Base-by-base conservation (phyloP, 1,284 basidiomycete genomes). In the Cutaneotrichosporon spelunceum region DNA sequence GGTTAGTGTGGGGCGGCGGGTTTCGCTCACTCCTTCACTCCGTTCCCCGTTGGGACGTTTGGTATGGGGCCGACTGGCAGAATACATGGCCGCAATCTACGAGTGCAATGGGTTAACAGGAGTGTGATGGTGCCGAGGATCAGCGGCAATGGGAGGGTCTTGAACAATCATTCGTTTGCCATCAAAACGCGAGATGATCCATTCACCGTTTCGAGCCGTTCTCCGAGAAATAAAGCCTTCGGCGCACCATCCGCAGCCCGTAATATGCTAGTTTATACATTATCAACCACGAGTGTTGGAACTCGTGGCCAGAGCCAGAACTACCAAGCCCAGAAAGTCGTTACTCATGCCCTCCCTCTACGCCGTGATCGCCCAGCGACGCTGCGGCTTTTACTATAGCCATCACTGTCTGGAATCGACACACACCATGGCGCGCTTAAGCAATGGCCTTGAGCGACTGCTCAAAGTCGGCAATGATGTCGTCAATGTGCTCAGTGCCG, bases 381-480 rank as follows among this genome's bases (percentile, higher is more conserved):
- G 48, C 27, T 50, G 19, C 48, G 48, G 48, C 48, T 29, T 50
- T 50, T 50, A 50, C 48, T 50, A 27, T 24, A 13, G 27, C 27
- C 27, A 27, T 26, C 24, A 30, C 26, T 49, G 48, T 29, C 48
- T 16, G 27, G 19, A 26, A 27, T 48, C n/a, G n/a, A n/a, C n/a
- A 26, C 26, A 49, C 26, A n/a, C 19, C 24, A 49, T 26, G 19
- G 19, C 16, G 48, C 26, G 48, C 33, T 53, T 39, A 53, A 14
- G 57, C 57, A 29, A 57, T 53, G 5, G 61, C 56, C 52, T 69
- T 69, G 65, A 86, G 79, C 4, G 86, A 87, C 62, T 84, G 83
- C 65, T 87, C 85, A 73, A 93, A 91, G 78, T 93, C 91, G 13
- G 88, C 89, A 68, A 91, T 88, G 73, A 92, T 92, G 72, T 92